Base-by-base conservation (phyloP, 495 filamentous ascomycete genomes). In the Penicillium fimorum region DNA sequence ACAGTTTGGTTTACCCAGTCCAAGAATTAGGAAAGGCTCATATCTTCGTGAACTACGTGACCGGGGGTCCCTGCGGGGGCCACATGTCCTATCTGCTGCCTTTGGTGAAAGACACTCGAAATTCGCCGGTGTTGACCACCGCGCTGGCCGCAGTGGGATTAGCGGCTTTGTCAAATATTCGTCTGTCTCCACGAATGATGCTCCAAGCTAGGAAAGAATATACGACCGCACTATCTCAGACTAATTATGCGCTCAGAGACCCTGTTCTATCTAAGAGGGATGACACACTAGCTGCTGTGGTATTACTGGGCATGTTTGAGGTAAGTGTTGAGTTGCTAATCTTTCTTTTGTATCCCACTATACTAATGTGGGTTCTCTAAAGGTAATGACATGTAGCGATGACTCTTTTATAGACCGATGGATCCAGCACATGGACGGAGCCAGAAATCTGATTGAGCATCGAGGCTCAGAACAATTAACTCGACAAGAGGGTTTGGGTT, bases 361-460 rank as follows among this genome's bases (percentile, higher is more conserved):
- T 24, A 43, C 17, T 22, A 43, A 11, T 43, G 8, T 5, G 10
- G 3, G 20, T 4, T 24, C 7, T 32, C 10, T 10, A 11, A 32
- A 62, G 55, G 30, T 58, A 24, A 50, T 58, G 15, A 55, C 59
- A 5, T 58, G 59, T 27, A 58, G 43, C 17, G 55, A 62, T 47
- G 51, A 48, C 6, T 58, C 32, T 2, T 58, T 58, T 29, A 52
- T 56, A 20, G 56, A 53, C 8, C 60, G 60, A 5, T 63, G 60
- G 60, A 57, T 59, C 35, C 59, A 59, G 27, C 60, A 63, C 32
- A 53, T 63, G 48, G 56, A 63, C 15, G 60, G 60, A 5, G 60
- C 56, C 4, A 38, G 42, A 41, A 48, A 12, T n/a, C 25, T 63
- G 9, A 56, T 63, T 32, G 60, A 63, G 22, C 35, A 49, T n/a